Percentiles rank a stretch among this genome's conserved stretches.
Evolutionary conservation across 495 filamentous ascomycete genomes (phyloP).

Genomic region (Aspergillus sclerotioniger): DNA sequence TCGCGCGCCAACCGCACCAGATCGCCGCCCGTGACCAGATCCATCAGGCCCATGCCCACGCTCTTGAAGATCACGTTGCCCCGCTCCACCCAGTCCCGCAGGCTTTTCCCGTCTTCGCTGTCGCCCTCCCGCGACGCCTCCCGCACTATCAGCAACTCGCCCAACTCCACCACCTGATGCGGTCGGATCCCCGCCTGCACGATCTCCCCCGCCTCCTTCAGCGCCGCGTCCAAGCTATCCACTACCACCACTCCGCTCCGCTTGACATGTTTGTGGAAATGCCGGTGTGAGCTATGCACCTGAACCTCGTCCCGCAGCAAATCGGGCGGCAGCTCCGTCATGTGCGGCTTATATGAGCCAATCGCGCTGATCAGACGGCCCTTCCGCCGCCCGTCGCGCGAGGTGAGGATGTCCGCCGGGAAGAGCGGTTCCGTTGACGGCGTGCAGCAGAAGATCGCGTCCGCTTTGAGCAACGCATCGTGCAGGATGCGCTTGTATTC

Average conservation of each 20-base stretch:
- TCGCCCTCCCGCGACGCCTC: conserved; percentile 37
- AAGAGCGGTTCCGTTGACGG: conserved; percentile 61
- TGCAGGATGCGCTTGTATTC: conserved; percentile 68
- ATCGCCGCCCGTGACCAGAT: conserved; percentile 67
- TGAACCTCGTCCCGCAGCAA: conserved; percentile 69
- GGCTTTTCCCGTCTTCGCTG: conserved; percentile 50
- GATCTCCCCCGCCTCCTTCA: conserved; percentile 87
- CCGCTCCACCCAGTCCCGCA: conserved; percentile 67
- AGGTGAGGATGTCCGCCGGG: conserved; percentile 62
- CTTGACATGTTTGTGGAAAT: conserved; percentile 69
- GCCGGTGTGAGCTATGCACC: conserved; percentile 45
- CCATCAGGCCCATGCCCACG: conserved; percentile 48
- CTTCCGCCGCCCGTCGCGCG: conserved; percentile 66
- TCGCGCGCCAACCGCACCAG: conserved; percentile 70
- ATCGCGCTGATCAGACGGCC: conserved; percentile 77
- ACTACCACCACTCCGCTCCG: conserved; percentile 79
- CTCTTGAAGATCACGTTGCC: conserved; percentile 70
- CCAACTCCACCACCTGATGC: conserved; percentile 78
- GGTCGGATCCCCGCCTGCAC: conserved; percentile 71
- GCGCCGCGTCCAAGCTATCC: conserved; percentile 73
- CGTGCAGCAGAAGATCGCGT: conserved; percentile 82
- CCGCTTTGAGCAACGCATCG: conserved; percentile 63
- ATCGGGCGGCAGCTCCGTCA: conserved; percentile 80
- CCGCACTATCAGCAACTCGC: conserved; percentile 77
- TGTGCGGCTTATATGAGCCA: conserved; percentile 78